These are phyloP conservation scores for Caloboletus firmus DNA, from an alignment of 1,284 basidiomycete genomes.

Conservation along the genomic window DNA sequence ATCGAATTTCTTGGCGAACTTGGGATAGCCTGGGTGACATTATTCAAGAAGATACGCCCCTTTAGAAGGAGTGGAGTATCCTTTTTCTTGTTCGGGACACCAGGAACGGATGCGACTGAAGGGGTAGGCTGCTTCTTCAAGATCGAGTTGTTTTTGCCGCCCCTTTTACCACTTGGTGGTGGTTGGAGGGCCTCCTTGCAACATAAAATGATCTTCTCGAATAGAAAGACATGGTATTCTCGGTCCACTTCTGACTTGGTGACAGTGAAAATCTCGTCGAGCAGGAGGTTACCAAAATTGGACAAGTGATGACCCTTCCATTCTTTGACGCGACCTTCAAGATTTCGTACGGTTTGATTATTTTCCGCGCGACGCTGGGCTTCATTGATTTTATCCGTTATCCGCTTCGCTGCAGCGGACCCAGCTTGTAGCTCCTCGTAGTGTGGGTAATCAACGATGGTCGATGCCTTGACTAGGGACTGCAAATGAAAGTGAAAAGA, in stretches of 20 bases:
- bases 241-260: conserved; percentile 96
- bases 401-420: conserved; percentile 84
- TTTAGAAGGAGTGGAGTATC: conserved; percentile 87
- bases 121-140: conserved; percentile 65
- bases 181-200: conserved; percentile 81
- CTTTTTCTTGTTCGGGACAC: conserved; percentile 63
- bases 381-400: conserved; percentile 96
- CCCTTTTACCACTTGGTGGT: conserved; percentile 56
- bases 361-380: conserved; percentile 88
- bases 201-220: conserved; percentile 98
- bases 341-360: conserved; percentile 81
- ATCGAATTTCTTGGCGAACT: conserved; percentile 55
- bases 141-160: conserved; percentile 72
- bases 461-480: conserved; percentile 78
- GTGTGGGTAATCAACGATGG: conserved; percentile 64
- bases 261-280: conserved; percentile 95
- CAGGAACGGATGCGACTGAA: conserved; percentile 46
- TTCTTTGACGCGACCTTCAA: conserved; percentile 91
- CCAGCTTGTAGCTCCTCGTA: conserved; percentile 85
- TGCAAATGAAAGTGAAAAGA: conserved; percentile 29
- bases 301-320: conserved; percentile 98
- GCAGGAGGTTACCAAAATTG: conserved; percentile 89
- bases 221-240: conserved; percentile 98
- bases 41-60: conserved; percentile 96
- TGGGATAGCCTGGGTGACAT: conserved; percentile 80